Base-by-base conservation (phyloP, 2,329 filamentous ascomycete species). In the Hypoxylon sp. region DNA sequence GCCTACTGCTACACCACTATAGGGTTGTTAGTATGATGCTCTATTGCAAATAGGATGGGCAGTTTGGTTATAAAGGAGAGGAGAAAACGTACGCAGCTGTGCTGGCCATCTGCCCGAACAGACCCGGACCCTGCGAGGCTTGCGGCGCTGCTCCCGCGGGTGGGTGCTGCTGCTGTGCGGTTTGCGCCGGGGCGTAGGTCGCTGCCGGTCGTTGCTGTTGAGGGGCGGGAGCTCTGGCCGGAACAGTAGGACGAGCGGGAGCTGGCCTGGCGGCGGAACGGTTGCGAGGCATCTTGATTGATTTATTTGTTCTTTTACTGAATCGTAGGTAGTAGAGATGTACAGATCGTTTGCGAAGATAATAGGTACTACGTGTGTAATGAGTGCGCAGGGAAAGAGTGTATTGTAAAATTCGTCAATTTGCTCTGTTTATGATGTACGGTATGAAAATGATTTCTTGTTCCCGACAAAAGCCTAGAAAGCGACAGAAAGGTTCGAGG, bases 51-150 rank as follows among this genome's bases (percentile, higher is more conserved):
- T n/a, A n/a, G n/a, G n/a, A n/a, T n/a, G n/a, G n/a, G n/a, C n/a
- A 3, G 12, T 41, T 59, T 13, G 15, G 32, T n/a, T n/a, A 36
- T 17, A 30, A 15, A 8, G 37, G 15, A 13, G 27, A 8, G 12
- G 32, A n/a, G 15, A 43, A 13, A 8, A 86, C 91, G 78, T 87
- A 97, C 93, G 94, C 94, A 73, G 94, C 94, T 50, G 94, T 99
- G 70, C 87, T 91, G 62, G 94, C 94, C 89, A 99, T 97, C 81
- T 97, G 91, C 52, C 91, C 93, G 64, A 99, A 91, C 7, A 99
- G 81, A 59, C 94, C 93, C 4, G 91, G 87, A 19, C 91, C 90
- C 61, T 87, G 80, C 44, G 83, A 81, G 47, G 78, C 72, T 37
- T 79, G 74, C 55, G 79, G 72, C 35, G 78, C 68, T 25, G 74